Conservation (phyloP, 129 eudicot genomes). For the Saussurea involucrata region DNA sequence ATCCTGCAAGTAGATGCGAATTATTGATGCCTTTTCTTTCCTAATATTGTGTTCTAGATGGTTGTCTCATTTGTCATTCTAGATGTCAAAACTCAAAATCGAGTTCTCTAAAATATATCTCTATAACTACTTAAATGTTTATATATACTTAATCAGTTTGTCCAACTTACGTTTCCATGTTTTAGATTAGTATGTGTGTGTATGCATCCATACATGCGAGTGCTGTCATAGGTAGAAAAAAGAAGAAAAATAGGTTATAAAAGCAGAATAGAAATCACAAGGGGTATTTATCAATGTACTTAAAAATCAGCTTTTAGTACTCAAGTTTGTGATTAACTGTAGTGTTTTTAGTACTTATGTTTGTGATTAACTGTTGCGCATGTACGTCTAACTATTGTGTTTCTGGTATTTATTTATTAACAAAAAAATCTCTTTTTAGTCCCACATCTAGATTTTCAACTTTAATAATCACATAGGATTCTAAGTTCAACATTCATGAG, state of each 20-base stretch:
- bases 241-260: too few relatives aligned
- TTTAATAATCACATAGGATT: too few relatives aligned
- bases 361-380: not conserved
- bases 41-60: not conserved
- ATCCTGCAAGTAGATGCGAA: not conserved
- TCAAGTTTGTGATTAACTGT: not conserved
- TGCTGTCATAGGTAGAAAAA: not conserved
- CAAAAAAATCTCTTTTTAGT: too few relatives aligned
- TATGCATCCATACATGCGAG: not conserved
- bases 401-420: not conserved
- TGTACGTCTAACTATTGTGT: not conserved
- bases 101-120: not conserved
- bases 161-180: not conserved
- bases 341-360: not conserved
- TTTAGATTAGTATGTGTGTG: not conserved
- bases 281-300: not conserved
- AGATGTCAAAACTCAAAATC: not conserved
- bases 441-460: too few relatives aligned
- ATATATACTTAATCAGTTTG: not conserved
- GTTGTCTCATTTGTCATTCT: not conserved
- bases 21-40: not conserved
- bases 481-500: too few relatives aligned
- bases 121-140: not conserved
- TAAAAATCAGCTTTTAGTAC: not conserved
- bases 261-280: not conserved